Evolutionary conservation across 805 yeast species (phyloP), one percentile per base, ranked within the genome.

Genomic region (Schwanniomyces polymorphus): DNA sequence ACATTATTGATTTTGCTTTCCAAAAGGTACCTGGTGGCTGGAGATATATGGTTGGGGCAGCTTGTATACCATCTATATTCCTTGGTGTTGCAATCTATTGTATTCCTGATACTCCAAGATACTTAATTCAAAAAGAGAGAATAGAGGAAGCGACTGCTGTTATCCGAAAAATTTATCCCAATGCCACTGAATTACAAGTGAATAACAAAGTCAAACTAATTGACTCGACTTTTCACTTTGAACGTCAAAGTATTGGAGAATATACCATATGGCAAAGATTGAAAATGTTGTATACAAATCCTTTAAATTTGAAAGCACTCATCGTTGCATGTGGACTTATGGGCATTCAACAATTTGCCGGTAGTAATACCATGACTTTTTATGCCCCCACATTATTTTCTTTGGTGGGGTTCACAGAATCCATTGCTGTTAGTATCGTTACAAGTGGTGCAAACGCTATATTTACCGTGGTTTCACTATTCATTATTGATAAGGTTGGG

Each of bases 21-120:
- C 79, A 74, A 48, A 73, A 71, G 16, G 82, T 82, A 9, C 52
- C 63, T 4, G 82, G 79, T 28, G 85, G 83, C 18, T 83, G 88
- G 88, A 70, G 88, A 57, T 81, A 58, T 62, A 82, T 81, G 80
- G 72, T 83, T 25, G 88, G 87, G 11, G 79, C 85, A 2, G 80
- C 87, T 4, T 64, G 82, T 35, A 73, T 83, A 3, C 81, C 81
- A 57, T 80, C 86, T 16, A 74, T 84, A 1, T 51, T 74, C 23
- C 64, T 82, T 57, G 65, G 80, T 40, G 42, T 67, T 45, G 85
- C 83, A 27, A 57, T 80, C 64, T 67, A 79, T 60, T 75, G 79
- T 61, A 63, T 75, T 45, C 84, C 84, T 18, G 82, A 78, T 55
- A 70, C 77, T 12, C 82, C 82, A 51, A 64, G 82, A 57, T 78